Evolutionary conservation across 2,329 filamentous ascomycete species (phyloP), one percentile per base, ranked within the genome.

Genomic region (Phyllosticta citrichinensis): DNA sequence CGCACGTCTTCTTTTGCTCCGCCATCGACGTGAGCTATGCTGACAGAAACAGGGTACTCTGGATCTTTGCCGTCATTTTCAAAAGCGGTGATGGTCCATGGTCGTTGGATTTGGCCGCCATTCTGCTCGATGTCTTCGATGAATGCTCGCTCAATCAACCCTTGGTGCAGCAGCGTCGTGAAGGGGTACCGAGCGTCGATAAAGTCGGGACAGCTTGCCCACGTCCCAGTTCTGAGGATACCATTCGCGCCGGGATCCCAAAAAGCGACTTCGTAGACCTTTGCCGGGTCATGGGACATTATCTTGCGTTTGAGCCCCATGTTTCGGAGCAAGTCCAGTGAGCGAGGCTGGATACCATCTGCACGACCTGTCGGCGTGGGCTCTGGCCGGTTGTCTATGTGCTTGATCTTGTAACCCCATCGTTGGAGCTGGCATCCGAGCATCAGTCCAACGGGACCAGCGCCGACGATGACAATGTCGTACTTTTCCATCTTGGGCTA

Each of bases 381-480:
- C 69, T 93, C 88, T 2, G 90, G 80, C 62, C 91, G 83, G 75
- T 95, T 96, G 76, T 96, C 92, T 70, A 96, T 91, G 76, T 96
- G 91, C 79, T 93, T 96, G 74, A 97, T 90, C 73, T 85, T 91
- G 80, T 96, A 97, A 20, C 92, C 92, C 90, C 91, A 96, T 77
- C 91, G 82, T 63, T 90, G 89, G 64, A 97, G 82, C 71, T 89
- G 93, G 30, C 91, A 91, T 9, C 91, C 94, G 24, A 96, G 82
- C 76, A 95, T 86, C 62, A 96, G 83, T 60, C 92, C 92, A 51
- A 92, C 91, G 3, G 92, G 92, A 17, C 92, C 92, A 61, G 92
- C 92, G 65, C 92, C 92, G 60, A 96, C 82, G 66, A 96, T 91
- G 67, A 96, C 91, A 57, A 82, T 82, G 68, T 88, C 86, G 74